Conservation (phyloP, 352 stramenopile species). For the Plasmopara halstedii region DNA sequence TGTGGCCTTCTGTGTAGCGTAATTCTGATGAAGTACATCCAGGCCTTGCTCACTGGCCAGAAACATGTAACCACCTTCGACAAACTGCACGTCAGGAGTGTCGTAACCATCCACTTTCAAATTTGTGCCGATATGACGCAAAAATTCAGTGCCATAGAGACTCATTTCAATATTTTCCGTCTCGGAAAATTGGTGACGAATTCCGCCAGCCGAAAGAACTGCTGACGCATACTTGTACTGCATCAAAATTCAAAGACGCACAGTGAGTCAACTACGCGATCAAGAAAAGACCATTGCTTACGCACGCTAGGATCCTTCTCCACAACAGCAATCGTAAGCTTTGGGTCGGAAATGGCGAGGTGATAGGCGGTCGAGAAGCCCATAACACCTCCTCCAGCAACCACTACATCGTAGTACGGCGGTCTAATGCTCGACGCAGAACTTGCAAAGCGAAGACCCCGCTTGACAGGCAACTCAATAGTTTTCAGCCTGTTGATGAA, state of each 20-base stretch:
- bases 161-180: conserved; percentile 71
- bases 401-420: conserved; percentile 69
- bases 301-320: conserved; percentile 63
- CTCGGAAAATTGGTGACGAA: conserved; percentile 80
- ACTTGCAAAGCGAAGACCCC: conserved; percentile 19
- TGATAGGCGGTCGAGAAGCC: conserved; percentile 84
- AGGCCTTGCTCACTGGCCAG: conserved; percentile 59
- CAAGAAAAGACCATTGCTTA: neutral
- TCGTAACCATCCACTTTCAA: conserved; percentile 51
- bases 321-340: conserved; percentile 65
- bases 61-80: conserved; percentile 79
- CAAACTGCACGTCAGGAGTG: conserved; percentile 64
- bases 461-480: conserved; percentile 7
- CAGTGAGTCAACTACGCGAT: conserved; percentile 2
- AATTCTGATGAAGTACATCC: conserved; percentile 52
- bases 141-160: conserved; percentile 72
- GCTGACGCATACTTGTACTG: conserved; percentile 82
- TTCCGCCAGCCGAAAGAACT: conserved; percentile 66
- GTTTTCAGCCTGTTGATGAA: conserved; percentile 14
- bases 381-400: conserved; percentile 76
- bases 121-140: conserved; percentile 36
- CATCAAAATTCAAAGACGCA: neutral
- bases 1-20: conserved; percentile 26
- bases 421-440: conserved; percentile 13
- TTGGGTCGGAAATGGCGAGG: conserved; percentile 51